Evolutionary conservation across 495 filamentous ascomycete genomes (phyloP).

Genomic region (Aspergillus biplanus): DNA sequence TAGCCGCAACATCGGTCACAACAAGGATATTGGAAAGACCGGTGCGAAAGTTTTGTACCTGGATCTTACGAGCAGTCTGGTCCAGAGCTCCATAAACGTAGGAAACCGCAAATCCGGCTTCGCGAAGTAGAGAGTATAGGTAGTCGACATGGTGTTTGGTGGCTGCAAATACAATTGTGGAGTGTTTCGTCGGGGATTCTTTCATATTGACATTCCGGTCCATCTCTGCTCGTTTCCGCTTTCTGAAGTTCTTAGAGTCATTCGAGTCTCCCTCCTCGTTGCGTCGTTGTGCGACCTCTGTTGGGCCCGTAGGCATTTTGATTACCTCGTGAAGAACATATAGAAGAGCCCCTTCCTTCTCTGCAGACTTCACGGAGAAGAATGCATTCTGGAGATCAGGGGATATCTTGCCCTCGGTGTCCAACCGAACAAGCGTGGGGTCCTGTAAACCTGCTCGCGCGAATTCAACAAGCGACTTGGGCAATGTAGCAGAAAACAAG

Average conservation of each 20-base stretch:
- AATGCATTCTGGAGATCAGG: slow-evolving; percentile 92
- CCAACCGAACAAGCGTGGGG: slow-evolving; percentile 81
- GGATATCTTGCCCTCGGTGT: slow-evolving; percentile 93
- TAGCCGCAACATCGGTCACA: slow-evolving; percentile 95
- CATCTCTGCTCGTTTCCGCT: slow-evolving; percentile 64
- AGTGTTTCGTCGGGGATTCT: slow-evolving; percentile 61
- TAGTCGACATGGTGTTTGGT: slow-evolving; percentile 99
- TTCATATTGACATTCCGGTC: slow-evolving; percentile 39
- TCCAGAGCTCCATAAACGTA: slow-evolving; percentile 93
- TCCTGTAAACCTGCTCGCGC: slow-evolving; percentile 91
- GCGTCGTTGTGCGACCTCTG: slow-evolving; percentile 52
- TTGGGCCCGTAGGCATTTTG: slow-evolving; percentile 82
- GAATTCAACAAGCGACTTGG: slow-evolving; percentile 92
- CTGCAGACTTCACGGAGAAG: slow-evolving; percentile 86
- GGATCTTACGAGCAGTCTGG: slow-evolving; percentile 86
- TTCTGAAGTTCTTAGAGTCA: slow-evolving; percentile 59
- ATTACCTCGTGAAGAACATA: slow-evolving; percentile 90
- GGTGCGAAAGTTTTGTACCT: slow-evolving; percentile 83
- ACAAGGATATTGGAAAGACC: slow-evolving; percentile 89
- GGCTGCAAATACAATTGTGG: slow-evolving; percentile 90
- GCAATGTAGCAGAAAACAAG: slow-evolving; percentile 92
- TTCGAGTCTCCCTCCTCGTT: slow-evolving; percentile 36
- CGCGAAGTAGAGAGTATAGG: slow-evolving; percentile 68
- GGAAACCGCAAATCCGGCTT: slow-evolving; percentile 83
- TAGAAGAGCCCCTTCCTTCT: slow-evolving; percentile 90